These are phyloP conservation scores for Pichia occidentalis DNA, from an alignment of 805 yeast genomes.

Conservation along the genomic window DNA sequence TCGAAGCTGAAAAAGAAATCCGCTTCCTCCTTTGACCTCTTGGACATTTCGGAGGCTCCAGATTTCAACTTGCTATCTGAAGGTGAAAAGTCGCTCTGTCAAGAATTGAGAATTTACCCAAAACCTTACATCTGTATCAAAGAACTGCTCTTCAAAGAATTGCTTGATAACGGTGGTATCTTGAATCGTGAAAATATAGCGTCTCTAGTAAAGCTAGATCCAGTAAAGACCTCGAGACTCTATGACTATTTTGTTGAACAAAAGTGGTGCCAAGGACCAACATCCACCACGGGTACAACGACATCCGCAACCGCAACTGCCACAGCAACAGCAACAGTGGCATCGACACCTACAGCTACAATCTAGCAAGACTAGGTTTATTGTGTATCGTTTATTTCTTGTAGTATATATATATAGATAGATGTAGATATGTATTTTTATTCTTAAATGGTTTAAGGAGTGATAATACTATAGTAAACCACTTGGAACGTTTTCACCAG, in stretches of 20 bases:
- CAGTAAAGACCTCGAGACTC: constrained; percentile 76
- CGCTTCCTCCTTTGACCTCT: constrained; percentile 38
- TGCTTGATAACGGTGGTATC: constrained; percentile 76
- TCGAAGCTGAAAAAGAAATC: constrained; percentile 6
- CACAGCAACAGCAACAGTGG: too few species aligned
- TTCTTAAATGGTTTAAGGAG: too few species aligned
- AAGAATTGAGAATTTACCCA: constrained; percentile 77
- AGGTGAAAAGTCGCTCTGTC: constrained; percentile 85
- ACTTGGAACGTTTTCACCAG: too few species aligned
- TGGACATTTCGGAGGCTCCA: constrained; percentile 69
- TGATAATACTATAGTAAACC: too few species aligned
- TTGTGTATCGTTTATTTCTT: too few species aligned
- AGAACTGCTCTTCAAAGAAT: constrained; percentile 80
- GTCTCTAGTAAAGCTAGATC: constrained; percentile 77
- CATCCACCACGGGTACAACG: too few species aligned
- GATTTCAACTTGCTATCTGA: constrained; percentile 77
- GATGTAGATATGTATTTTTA: too few species aligned
- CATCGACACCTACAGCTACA: too few species aligned
- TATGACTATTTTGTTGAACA: constrained; percentile 91
- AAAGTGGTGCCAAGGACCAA: constrained; percentile 78
- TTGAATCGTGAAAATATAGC: constrained; percentile 81
- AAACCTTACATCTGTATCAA: constrained; percentile 92
- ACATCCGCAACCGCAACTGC: too few species aligned
- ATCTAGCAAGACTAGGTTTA: too few species aligned
- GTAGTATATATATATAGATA: too few species aligned